Evolutionary conservation across 2,329 filamentous ascomycete genomes (phyloP), one percentile per base, ranked within the genome.

Genomic region (Capronia coronata): DNA sequence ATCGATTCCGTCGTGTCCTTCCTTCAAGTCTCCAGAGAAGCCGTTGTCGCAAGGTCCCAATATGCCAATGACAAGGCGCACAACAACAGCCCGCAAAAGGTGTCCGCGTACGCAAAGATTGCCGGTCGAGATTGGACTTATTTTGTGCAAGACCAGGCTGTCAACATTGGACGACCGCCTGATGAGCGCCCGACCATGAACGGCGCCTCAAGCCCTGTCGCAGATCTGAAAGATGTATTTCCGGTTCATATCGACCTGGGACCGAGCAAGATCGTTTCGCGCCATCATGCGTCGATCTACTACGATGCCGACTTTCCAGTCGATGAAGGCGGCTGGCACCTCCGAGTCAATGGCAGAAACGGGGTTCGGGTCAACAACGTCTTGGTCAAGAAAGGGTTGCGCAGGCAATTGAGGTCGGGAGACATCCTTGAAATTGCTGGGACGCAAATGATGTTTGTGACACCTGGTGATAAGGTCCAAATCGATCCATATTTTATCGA

Each of bases 381-480:
- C 6, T 73, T 78, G 16, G 71, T 94, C 48, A 86, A 85, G 62
- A 76, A 83, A 44, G 84, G 84, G 10, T 71, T 77, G 32, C 76
- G 80, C 29, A 77, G 80, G 27, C 71, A 79, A 23, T 76, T 98
- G 21, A 80, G 81, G 35, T 95, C 90, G 61, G 93, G 93, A 50
- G 84, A 91, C 65, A 87, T 97, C 37, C 83, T 98, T 50, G 89
- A 95, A 63, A 87, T 97, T 63, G 86, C 85, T 61, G 87, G 87
- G 46, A 86, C 93, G 1, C 91, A 98, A 71, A 98, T 98, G 93
- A 91, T 97, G 75, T 98, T 98, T 68, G 87, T 96, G 41, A 79
- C 94, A n/a, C 91, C 93, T 0, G 81, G 80, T 19, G 83, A 86
- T 48, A 78, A 80, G 19, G 75, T 89, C 21, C 75, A 78, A 40